phyloP scores from a whole-genome alignment of 371 early-diverging fungal species.

The Mycotypha africana region DNA sequence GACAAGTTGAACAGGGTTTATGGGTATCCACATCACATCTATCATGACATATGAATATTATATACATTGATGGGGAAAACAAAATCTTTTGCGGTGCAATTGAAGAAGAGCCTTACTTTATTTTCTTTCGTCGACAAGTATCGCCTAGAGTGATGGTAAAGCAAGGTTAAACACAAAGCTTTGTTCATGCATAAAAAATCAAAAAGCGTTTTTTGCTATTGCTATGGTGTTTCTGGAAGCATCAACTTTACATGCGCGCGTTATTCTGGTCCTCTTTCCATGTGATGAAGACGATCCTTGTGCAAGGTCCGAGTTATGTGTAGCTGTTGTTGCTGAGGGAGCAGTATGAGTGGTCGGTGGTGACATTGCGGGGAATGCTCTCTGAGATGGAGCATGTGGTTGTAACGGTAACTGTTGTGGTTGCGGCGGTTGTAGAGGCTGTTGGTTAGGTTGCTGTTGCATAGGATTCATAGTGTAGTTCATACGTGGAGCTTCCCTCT shows the following conservation, averaged over 20 bases:
- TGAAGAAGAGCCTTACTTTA: slow-evolving; percentile 20
- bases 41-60: background rate
- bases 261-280: slow-evolving; percentile 24
- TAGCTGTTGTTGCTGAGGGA: too few species aligned
- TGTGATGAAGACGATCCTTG: too few species aligned
- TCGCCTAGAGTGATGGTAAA: too few species aligned
- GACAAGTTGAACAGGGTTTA: slow-evolving; percentile 37
- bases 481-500: too few species aligned
- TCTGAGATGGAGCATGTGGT: background rate
- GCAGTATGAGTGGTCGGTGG: slow-evolving; percentile 1
- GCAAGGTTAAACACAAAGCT: background rate
- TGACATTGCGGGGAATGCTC: background rate
- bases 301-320: too few species aligned
- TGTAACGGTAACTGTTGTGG: background rate
- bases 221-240: background rate
- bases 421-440: background rate
- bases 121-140: slow-evolving; percentile 42
- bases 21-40: slow-evolving; percentile 38
- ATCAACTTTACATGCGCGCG: slow-evolving; percentile 31
- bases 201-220: background rate
- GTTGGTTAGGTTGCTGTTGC: too few species aligned
- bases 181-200: background rate
- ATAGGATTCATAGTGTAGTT: too few species aligned
- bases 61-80: background rate
- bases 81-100: background rate